Base-by-base conservation (phyloP, 208 protist species). In the Angomonas deanei region DNA sequence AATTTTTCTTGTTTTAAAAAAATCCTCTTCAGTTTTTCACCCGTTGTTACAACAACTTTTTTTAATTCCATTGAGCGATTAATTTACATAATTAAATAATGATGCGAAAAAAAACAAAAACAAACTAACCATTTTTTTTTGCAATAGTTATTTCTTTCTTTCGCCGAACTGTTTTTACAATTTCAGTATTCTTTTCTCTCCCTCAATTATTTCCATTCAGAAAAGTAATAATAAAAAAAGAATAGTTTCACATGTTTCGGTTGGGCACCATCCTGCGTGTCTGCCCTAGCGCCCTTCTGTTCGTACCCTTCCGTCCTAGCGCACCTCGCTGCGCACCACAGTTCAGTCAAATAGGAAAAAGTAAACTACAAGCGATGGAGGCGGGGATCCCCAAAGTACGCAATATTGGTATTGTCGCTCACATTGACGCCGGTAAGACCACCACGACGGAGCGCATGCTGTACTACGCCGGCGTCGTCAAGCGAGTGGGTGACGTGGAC, bases 381-480 rank as follows among this genome's bases (percentile, higher is more conserved):
- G 30, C 53, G 5, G 46, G 42, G 5, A 69, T 88, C 19, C 34
- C 34, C 13, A 36, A n/a, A 8, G 84, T 92, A 34, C 89, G 96
- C 49, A 98, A 98, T 72, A 96, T 98, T 42, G 95, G 94, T 34
- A 96, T 98, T 31, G 93, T 97, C 17, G 96, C 96, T 1, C 96
- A 98, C 85, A 96, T 98, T 33, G 96, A 98, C 67, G 92, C 96
- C 1, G 97, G 97, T 50, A 98, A 98, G 70, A 98, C 96, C 24
- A 98, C 96, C 4, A 96, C 91, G 28, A 97, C 93, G 19, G 96
- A 98, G 74, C 84, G 96, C 3, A 98, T 98, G 92, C 85, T 98
- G 42, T 96, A 84, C 72, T 97, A 97, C 76, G 71, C 91, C 1
- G 93, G 93, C 32, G 78, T 82, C 27, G 80, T 80, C 38, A 75